Base-by-base conservation (phyloP, 768 basidiomycete genomes). In the Collybiopsis confluens region DNA sequence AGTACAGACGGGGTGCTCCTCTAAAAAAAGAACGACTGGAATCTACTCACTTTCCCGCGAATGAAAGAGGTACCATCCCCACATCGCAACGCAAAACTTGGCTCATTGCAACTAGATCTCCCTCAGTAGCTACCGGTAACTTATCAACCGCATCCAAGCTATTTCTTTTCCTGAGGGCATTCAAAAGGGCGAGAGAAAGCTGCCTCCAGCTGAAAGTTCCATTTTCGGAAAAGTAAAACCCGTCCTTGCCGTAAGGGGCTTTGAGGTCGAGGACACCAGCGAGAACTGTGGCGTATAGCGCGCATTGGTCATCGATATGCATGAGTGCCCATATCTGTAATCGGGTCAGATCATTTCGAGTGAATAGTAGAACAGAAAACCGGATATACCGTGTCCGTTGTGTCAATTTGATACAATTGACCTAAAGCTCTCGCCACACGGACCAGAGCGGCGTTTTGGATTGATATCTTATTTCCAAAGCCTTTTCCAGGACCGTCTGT, bases 171-270 rank as follows among this genome's bases (percentile, higher is more conserved):
- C 37, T 18, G 8, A 57, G 27, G 3, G 43, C 30, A 35, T 51
- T 43, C 10, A 51, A 24, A 23, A 57, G 48, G n/a, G 40, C 56
- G 26, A 44, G 45, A 23, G 46, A 57, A n/a, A 57, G 45, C 5
- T 21, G 27, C 46, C 50, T 54, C 56, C 56, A 57, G 23, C 56
- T 49, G 46, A 57, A 57, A 9, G 37, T 43, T 8, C 56, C 56
- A 35, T 57, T 57, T 49, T 57, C 56, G n/a, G 52, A 52, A 30
- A 57, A 57, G 24, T 57, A 57, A 20, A 45, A 54, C 7, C 56
- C 56, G 13, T 57, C 26, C 30, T 50, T 43, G n/a, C 56, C 56
- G 24, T 40, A 45, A 28, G 56, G 56, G 30, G 46, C 49, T 16
- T 35, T 40, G 28, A 45, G 45, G 24, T 20, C 37, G 45, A 35